Evolutionary conservation across 768 basidiomycete genomes (phyloP), one percentile per base, ranked within the genome.

Genomic region (Hortiboletus campestris): DNA sequence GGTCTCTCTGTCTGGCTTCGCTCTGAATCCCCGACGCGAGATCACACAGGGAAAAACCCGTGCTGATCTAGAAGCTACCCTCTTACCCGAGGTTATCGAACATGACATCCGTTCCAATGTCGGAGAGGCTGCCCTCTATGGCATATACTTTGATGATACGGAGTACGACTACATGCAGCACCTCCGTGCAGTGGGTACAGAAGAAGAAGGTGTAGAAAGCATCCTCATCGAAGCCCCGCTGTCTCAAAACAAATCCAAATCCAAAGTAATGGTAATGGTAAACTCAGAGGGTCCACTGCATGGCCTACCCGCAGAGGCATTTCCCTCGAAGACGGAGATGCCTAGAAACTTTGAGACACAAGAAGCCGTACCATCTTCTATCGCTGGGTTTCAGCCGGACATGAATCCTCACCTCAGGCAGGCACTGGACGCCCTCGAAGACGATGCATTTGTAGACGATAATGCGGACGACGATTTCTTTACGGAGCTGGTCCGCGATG

Each of bases 151-250:
- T 74, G 94, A 98, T 74, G 95, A 99, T 67, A 88, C 91, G 7
- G 83, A 94, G 56, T 99, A 99, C 76, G 91, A 99, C 73, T 99
- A 99, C 76, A 94, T 98, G 91, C 89, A 95, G 70, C 97, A 99
- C 74, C 82, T 99, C 42, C 87, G 92, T 13, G 63, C 82, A 2
- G 84, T 91, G 47, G 92, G 91, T 4, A 65, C 82, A 13, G 81
- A 86, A 54, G 90, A 91, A 67, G 90, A 86, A 42, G 89, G 90
- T 12, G 84, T 89, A 9, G 92, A 94, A 38, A 88, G 85, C 55
- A 74, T 91, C 49, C 78, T 95, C 55, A 76, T 97, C 47, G 90
- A 93, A 61, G 89, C 89, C n/a, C 84, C 86, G 2, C 64, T 74
- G 16, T 68, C 75, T 5, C 76, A 76, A 59, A 63, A 57, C 54